Evolutionary conservation across 2,329 filamentous ascomycete genomes (phyloP), one percentile per base, ranked within the genome.

Genomic region (Talaromyces rugulosus): DNA sequence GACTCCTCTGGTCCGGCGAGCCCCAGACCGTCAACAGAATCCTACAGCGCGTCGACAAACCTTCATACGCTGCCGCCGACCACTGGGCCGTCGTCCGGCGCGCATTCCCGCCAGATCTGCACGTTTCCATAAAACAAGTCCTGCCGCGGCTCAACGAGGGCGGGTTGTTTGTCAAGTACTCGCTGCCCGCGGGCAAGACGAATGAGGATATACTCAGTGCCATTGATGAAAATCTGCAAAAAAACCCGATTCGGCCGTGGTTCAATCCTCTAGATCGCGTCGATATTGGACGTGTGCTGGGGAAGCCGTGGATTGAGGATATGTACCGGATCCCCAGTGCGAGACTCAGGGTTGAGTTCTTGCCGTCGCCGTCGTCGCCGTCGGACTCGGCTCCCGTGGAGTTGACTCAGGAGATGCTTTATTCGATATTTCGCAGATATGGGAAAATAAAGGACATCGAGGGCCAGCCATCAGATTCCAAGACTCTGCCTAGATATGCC

Each of bases 221-320:
- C 2, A 78, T 96, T 4, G 79, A 83, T 28, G 78, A 85, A 34
- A 83, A 89, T 65, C 80, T 98, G 1, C 79, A 83, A 61, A 81
- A 91, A 63, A 83, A 88, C 16, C 89, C 89, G 0, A 85, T 96
- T 42, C 91, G 87, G 64, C 93, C 94, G 2, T 96, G 93, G 90
- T 97, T 95, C 80, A 96, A 89, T 67, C 92, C 92, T 0, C 88
- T 96, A 66, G 83, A 86, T 27, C 78, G 83, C 14, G 88, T 96
- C 61, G 84, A 85, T 56, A 87, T 87, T 3, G 87, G 87, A 28
- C 79, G 92, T 6, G 95, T 99, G 2, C 82, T 86, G 60, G 95
- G 95, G 9, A 86, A 88, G 27, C 95, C 95, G 0, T 99, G 95
- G 95, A 84, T 98, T 2, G 95, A 98, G 71, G 95, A 99, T 72